Evolutionary conservation across 805 yeast species (phyloP), one percentile per base, ranked within the genome.

Genomic region (Alloascoidea africana): DNA sequence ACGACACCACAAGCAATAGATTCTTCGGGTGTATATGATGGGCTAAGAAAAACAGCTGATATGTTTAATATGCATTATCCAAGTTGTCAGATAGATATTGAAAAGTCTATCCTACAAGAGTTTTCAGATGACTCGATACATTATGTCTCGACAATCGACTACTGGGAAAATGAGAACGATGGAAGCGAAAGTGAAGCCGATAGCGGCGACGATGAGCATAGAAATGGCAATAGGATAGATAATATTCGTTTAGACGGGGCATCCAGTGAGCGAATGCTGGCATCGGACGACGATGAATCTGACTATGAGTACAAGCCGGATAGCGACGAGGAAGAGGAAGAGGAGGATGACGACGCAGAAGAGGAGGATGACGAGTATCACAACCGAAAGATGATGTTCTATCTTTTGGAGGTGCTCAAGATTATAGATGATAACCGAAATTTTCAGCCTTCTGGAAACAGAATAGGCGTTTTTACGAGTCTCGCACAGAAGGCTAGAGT

Each of bases 241-340:
- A 14, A 39, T 16, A 18, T 38, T 38, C 43, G 33, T 30, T 3
- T 32, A 34, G 14, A 13, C 17, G 4, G 15, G 16, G 30, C 38
- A 34, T 11, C 32, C 14, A 37, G 36, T 16, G 18, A 33, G 17
- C 35, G 34, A 6, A 44, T 35, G 33, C 39, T 43, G 32, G 39
- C 41, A 16, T 36, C 43, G 3, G 13, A n/a, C 49, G 44, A 3
- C 45, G 46, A 5, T 30, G 42, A 4, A 50, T 50, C 3, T 48
- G 50, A 5, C 37, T 32, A 6, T 35, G 35, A 13, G 18, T 38
- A 13, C 32, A 38, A 16, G 33, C 18, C n/a, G 30, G 18, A 34
- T 35, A 18, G 32, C 18, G 36, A 35, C 23, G 39, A 36, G 18
- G 45, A 16, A 27, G 37, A 34, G 17, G 36, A 27, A 18, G 32